Evolutionary conservation across 2,329 filamentous ascomycete species (phyloP), one percentile per base, ranked within the genome.

Genomic region (Pyrenophora teres): DNA sequence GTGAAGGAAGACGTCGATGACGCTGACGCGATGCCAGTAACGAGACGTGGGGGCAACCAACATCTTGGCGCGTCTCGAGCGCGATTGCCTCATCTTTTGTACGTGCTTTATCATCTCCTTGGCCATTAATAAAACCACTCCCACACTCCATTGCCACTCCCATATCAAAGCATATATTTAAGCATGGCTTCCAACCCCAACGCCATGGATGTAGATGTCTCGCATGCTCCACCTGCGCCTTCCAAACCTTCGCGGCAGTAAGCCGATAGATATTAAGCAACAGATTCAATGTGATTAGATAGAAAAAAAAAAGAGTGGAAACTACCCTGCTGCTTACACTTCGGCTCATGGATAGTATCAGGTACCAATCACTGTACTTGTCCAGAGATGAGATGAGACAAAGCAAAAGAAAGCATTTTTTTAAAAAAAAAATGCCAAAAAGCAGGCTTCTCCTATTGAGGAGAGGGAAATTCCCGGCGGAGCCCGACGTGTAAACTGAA

Each of bases 211-310:
- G 4, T 32, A 13, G 43, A 39, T 27, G 18, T 35, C 18, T 39
- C 23, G 25, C n/a, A 30, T 4, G 35, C 3, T 27, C 27, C 43
- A n/a, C 1, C 19, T n/a, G 43, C 35, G n/a, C 35, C 25, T 39
- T 25, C 35, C 8, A 25, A 39, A 19, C 43, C 40, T 7, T 6
- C 40, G 1, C 15, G 67, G 67, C 36, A 75, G 73, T 2, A 62
- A 60, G 44, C 64, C 70, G 3, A 53, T 75, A 6, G 56, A 64
- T 9, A 38, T 67, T 10, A 42, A 55, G 49, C 54, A 51, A 23
- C 51, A 54, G 35, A 16, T 15, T 25, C 8, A 19, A 12, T 3
- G 6, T 12, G 10, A 30, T 25, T 25, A 25, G 23, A 25, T 25
- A 25, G 23, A 25, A 1, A 2, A n/a, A n/a, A 25, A 9, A 25